Evolutionary conservation across 306 rosid genomes (phyloP), one percentile per base, ranked within the genome.

Genomic region (Fragaria iinumae): DNA sequence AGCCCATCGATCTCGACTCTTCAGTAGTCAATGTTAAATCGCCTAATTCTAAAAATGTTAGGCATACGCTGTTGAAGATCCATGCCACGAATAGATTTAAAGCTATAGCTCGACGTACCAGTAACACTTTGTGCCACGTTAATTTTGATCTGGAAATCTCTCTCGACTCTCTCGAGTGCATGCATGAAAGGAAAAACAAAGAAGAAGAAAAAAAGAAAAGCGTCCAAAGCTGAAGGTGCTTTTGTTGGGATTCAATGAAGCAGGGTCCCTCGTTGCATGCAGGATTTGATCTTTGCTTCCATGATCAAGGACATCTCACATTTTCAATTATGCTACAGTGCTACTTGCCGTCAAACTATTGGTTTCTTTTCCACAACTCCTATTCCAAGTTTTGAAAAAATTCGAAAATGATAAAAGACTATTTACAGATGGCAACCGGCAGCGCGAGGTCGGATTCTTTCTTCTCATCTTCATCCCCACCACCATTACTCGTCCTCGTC

Each of bases 41-140:
- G 32, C 77, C 60, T 44, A 74, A 57, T 43, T 43, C 69, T 57
- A 73, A 67, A 70, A 60, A 64, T 47, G 80, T 48, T 3, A 77
- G 85, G 88, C 76, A 87, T 85, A 74, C 80, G 71, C 88, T 80
- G 80, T 81, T 73, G 81, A 81, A 43, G 83, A 84, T 38, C 44
- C 44, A 41, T 89, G 78, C 84, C 85, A 76, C 59, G 86, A 81
- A 74, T 67, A 21, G 68, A 53, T 52, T 60, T 63, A 13, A 45
- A 52, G 45, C 38, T 23, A 4, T 47, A 59, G 69, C 21, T 43
- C 27, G 56, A 67, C 64, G 21, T 45, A 50, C 41, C 20, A 55
- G 48, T 77, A 77, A 79, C 21, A 78, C n/a, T 48, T 43, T 43
- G 6, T 67, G 79, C 36, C 34, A 5, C 7, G 60, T 56, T n/a